Conservation (phyloP, 371 early-diverging fungal genomes). For the Dichotomocladium elegans region DNA sequence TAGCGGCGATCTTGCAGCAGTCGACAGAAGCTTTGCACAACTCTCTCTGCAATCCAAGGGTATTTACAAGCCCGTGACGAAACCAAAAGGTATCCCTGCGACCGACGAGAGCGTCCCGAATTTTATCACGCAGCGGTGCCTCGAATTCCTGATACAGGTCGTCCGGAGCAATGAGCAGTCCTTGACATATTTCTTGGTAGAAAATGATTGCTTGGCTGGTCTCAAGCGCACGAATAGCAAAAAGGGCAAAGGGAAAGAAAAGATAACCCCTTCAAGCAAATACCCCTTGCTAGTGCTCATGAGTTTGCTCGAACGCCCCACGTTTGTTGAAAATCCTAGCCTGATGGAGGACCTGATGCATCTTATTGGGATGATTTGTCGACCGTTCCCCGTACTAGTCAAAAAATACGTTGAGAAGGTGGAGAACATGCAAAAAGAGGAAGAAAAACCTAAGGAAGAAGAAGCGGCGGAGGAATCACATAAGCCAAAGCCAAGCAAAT, state of each 20-base stretch:
- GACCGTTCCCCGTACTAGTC: slow-evolving; percentile 61
- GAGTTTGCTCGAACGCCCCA: slow-evolving; percentile 78
- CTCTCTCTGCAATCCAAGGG: slow-evolving; percentile 59
- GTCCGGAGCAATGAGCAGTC: slow-evolving; percentile 66
- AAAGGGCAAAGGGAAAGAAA: slow-evolving; percentile 72
- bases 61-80: slow-evolving; percentile 25
- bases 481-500: not conserved
- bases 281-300: slow-evolving; percentile 88
- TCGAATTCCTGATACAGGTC: slow-evolving; percentile 79
- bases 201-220: slow-evolving; percentile 60
- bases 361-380: slow-evolving; percentile 72
- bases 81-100: slow-evolving; percentile 20
- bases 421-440: slow-evolving; percentile 27
- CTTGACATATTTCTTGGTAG: slow-evolving; percentile 69
- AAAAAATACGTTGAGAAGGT: slow-evolving; percentile 47
- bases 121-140: slow-evolving; percentile 80
- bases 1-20: slow-evolving; percentile 69
- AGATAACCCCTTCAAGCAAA: slow-evolving; percentile 49
- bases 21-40: slow-evolving; percentile 77
- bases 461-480: not conserved
- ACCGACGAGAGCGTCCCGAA: slow-evolving; percentile 67
- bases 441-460: slow-evolving; percentile 6
- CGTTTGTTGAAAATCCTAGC: slow-evolving; percentile 67
- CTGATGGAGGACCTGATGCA: slow-evolving; percentile 91
- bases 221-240: slow-evolving; percentile 46